Evolutionary conservation across 2,329 filamentous ascomycete species (phyloP).

Genomic region (Cadophora malorum): DNA sequence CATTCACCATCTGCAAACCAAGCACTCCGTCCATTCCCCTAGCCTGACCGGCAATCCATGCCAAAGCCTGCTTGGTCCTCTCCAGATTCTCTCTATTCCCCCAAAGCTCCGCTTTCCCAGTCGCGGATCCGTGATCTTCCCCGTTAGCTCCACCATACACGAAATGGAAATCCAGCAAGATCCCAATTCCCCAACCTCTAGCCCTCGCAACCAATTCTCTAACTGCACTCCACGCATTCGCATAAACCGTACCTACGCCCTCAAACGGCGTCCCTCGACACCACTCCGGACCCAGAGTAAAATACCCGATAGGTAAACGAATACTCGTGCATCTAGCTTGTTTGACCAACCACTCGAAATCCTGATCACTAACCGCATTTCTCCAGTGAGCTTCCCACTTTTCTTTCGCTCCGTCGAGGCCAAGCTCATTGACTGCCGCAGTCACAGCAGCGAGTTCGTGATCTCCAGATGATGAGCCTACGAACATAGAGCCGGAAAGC

Average conservation of each 20-base stretch:
- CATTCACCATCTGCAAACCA: conserved; percentile 65
- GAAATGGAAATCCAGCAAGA: conserved; percentile 64
- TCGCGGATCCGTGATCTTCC: conserved; percentile 60
- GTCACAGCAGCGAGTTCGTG: conserved; percentile 60
- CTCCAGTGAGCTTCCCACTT: conserved; percentile 62
- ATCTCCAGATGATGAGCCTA: conserved; percentile 47
- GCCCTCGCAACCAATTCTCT: conserved; percentile 54
- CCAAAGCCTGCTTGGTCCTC: conserved; percentile 54
- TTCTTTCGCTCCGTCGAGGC: conserved; percentile 54
- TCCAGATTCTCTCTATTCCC: conserved; percentile 50
- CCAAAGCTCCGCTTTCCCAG: conserved; percentile 60
- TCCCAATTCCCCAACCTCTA: conserved; percentile 56
- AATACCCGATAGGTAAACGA: conserved; percentile 66
- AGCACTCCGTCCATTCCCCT: conserved; percentile 50
- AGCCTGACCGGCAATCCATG: conserved; percentile 58
- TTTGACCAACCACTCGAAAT: conserved; percentile 59
- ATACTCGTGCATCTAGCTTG: conserved; percentile 61
- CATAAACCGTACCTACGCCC: conserved; percentile 53
- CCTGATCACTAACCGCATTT: conserved; percentile 55
- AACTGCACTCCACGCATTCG: conserved; percentile 58
- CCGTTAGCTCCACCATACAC: conserved; percentile 63
- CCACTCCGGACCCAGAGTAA: conserved; percentile 58
- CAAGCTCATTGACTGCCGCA: conserved; percentile 51
- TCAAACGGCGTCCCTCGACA: conserved; percentile 59
- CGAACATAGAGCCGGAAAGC: conserved; percentile 59